Conservation (phyloP, 495 filamentous ascomycete genomes). For the Penicillium soppii region DNA sequence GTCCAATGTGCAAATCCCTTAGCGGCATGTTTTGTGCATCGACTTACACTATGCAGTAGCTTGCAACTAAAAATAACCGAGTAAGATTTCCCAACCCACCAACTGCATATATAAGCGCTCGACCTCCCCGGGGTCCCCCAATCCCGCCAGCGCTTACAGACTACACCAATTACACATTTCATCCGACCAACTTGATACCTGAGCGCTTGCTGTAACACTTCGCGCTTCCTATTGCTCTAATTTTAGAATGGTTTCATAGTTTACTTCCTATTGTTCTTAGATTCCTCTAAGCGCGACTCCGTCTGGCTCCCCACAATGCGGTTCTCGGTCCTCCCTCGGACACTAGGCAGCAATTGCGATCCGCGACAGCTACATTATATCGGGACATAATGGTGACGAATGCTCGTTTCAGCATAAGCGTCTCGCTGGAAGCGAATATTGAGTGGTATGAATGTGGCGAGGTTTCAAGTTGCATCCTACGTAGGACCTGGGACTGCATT, state of each 20-base stretch:
- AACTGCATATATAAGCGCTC: slow-evolving; percentile 21
- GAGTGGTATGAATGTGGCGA: no score
- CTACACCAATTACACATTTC: no score
- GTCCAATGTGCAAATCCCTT: no score
- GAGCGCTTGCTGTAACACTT: slow-evolving; percentile 8
- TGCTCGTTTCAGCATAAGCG: no score
- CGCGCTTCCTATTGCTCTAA: slow-evolving; percentile 5
- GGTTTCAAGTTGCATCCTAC: no score
- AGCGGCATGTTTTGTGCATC: slow-evolving; percentile 11
- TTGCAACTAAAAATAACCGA: no score
- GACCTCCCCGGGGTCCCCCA: not conserved
- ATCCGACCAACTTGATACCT: not conserved
- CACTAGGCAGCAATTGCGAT: no score
- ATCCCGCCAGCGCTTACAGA: slow-evolving; percentile 22
- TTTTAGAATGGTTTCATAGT: not conserved
- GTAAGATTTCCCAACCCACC: slow-evolving; percentile 2
- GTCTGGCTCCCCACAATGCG: not conserved
- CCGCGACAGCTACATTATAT: no score
- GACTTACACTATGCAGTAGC: no score
- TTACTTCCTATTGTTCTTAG: slow-evolving; percentile 2
- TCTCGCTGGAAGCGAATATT: no score
- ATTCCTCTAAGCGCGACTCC: not conserved
- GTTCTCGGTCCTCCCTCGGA: not conserved
- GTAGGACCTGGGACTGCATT: no score
- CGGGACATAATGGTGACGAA: no score